Base-by-base conservation (phyloP, 495 filamentous ascomycete genomes). In the Penicillium paradoxum region DNA sequence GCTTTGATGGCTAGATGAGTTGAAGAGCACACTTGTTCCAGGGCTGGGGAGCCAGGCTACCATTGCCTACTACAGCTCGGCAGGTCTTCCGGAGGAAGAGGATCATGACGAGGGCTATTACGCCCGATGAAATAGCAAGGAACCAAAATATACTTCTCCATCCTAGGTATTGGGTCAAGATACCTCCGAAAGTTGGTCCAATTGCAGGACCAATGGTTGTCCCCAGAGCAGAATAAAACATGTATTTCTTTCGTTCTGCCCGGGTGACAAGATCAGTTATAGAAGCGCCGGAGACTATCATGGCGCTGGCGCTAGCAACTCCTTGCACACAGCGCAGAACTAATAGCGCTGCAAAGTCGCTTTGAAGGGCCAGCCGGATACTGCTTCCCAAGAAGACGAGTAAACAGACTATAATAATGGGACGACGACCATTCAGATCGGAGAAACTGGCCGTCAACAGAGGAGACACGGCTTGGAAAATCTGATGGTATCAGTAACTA, bases 61-160 rank as follows among this genome's bases (percentile, higher is more conserved):
- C 72, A 48, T 77, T 68, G 18, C 70, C 72, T 21, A 76, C 71
- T 11, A 75, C 57, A 14, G 66, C 70, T 0, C 72, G 61, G 39
- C 56, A 57, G 1, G 72, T 75, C 49, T 75, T 71, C 0, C 64
- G 70, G 9, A 71, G 55, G 13, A 64, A 42, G 9, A 59, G 6
- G 13, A 47, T n/a, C 13, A 53, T 15, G 11, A 38, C 6, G 1
- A 39, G 6, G 2, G 14, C 8, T 68, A 60, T 89, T 89, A 54
- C 83, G 86, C 33, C 47, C n/a, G 47, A 24, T 6, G 21, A 29
- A 9, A 86, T 85, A 38, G 75, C 70, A 17, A 85, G 70, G 58
- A 87, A 86, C 83, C 82, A 87, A 63, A 89, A 89, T 45, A 85
- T 82, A 36, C 78, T 73, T 21, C 79, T 59, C 85, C 84, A 88